phyloP scores from a whole-genome alignment of 2,329 filamentous ascomycete species.

The Ascochyta pisi region DNA sequence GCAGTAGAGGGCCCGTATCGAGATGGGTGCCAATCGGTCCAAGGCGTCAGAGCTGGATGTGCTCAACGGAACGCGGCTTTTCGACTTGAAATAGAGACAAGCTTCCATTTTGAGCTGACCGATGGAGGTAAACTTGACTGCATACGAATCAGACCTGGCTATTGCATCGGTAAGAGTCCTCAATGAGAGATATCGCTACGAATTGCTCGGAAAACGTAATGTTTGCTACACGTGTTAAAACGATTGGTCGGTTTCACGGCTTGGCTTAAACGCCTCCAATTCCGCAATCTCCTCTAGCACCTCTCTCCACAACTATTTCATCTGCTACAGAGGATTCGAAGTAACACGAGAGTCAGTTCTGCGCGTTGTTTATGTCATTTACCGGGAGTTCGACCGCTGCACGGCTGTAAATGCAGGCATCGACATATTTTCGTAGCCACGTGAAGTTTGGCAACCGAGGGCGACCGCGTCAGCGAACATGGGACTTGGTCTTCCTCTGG shows the following conservation, averaged over 20 bases:
- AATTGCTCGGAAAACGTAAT: constrained; percentile 1
- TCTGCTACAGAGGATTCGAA: too few species aligned
- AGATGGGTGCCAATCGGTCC: background rate
- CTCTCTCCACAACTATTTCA: too few species aligned
- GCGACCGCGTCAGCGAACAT: too few species aligned
- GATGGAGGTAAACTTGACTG: background rate
- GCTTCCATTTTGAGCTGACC: constrained; percentile 6
- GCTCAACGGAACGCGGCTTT: background rate
- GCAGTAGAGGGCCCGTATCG: constrained; percentile 3
- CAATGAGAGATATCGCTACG: constrained; percentile 3
- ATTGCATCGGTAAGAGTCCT: background rate
- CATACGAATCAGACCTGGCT: background rate
- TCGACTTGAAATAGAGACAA: background rate
- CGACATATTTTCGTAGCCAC: too few species aligned
- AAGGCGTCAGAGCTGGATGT: background rate
- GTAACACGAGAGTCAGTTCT: too few species aligned
- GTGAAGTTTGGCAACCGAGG: too few species aligned
- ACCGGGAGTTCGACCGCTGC: too few species aligned
- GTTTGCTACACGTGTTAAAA: constrained; percentile 5
- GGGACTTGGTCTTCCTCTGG: too few species aligned
- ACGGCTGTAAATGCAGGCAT: too few species aligned
- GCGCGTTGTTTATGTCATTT: too few species aligned
- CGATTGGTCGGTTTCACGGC: constrained; percentile 6
- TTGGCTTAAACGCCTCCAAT: constrained; percentile 12
- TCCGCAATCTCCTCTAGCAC: background rate